These are phyloP conservation scores for Eimeria praecox DNA, from an alignment of 169 alveolate genomes.

Conservation along the genomic window DNA sequence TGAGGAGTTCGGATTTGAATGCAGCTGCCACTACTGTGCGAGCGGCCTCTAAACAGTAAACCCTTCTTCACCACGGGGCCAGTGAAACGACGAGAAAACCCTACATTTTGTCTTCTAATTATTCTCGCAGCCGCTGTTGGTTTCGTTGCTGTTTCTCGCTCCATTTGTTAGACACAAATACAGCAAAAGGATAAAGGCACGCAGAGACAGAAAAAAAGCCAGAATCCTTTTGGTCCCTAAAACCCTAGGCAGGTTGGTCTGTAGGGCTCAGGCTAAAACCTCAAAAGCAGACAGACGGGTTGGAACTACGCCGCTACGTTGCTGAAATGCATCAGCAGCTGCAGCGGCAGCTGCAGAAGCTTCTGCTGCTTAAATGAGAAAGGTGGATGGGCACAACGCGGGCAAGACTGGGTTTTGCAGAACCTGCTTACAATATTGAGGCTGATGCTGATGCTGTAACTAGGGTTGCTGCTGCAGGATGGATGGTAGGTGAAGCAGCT, in stretches of 20 bases:
- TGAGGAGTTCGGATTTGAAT: conserved; percentile 51
- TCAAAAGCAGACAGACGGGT: background rate
- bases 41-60: background rate
- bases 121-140: background rate
- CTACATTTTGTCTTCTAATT: background rate
- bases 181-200: background rate
- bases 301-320: background rate
- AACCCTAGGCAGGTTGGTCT: background rate
- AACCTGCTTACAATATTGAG: conserved; percentile 1
- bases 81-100: background rate
- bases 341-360: conserved; percentile 28
- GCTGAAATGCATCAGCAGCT: conserved; percentile 28
- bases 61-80: background rate
- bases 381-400: background rate
- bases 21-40: conserved; percentile 46
- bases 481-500: background rate
- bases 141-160: background rate
- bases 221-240: background rate
- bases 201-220: background rate
- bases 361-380: background rate
- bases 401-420: background rate
- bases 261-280: conserved; percentile 13
- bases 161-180: background rate
- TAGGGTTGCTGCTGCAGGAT: conserved; percentile 5
- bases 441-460: background rate